Conservation (phyloP, 148 eudicot genomes). For the Chenopodium album region DNA sequence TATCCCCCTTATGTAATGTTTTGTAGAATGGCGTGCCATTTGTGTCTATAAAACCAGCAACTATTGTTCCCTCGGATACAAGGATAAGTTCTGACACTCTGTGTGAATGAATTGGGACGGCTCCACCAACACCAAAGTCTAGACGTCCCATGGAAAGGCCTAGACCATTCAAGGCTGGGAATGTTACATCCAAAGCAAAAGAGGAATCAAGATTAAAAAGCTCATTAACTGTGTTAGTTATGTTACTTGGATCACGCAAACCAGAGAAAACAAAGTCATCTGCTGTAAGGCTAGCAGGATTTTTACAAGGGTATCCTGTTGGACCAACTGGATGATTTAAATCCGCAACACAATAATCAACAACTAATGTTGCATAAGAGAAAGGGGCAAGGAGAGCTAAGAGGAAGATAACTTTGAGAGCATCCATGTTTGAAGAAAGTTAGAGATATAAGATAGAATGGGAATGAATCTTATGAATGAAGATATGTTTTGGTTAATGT, state of each 20-base stretch:
- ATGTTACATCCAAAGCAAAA: not conserved
- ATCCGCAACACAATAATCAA: constrained; percentile 29
- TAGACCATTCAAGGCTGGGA: constrained; percentile 25
- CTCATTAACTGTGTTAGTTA: not conserved
- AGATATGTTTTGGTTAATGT: too few species aligned
- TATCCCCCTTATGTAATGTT: constrained; percentile 23
- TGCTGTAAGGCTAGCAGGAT: constrained; percentile 11
- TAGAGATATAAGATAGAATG: too few species aligned
- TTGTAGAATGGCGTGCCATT: constrained; percentile 16
- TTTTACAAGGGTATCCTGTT: constrained; percentile 27
- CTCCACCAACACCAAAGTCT: constrained; percentile 27
- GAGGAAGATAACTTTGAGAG: not conserved
- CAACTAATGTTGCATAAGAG: not conserved
- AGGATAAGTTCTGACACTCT: constrained; percentile 14
- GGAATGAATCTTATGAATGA: too few species aligned
- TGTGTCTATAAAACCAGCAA: constrained; percentile 23
- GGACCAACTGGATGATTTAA: constrained; percentile 11
- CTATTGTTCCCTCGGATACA: constrained; percentile 11
- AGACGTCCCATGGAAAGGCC: constrained; percentile 20
- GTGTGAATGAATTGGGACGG: constrained; percentile 17
- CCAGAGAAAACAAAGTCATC: constrained; percentile 20
- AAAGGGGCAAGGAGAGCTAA: not conserved
- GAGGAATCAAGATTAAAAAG: not conserved
- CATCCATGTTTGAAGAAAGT: not conserved
- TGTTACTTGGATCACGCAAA: constrained; percentile 2